Evolutionary conservation across 2,329 filamentous ascomycete genomes (phyloP), one percentile per base, ranked within the genome.

Genomic region (Phaeosphaeriaceae sp.): DNA sequence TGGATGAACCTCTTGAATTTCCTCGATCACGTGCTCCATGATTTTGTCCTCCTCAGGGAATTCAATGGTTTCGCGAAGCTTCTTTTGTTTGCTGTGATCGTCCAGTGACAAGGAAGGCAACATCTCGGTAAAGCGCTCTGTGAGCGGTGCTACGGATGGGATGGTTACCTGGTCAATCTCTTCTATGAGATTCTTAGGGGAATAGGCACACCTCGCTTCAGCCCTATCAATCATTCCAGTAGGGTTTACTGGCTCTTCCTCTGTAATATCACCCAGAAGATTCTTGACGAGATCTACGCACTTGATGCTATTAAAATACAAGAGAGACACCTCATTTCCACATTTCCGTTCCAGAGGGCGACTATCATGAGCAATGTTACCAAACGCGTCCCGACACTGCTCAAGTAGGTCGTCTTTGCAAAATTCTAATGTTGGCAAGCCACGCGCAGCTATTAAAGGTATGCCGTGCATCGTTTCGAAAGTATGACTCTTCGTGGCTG

Each of bases 341-440:
- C 67, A 29, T 66, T 66, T 35, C 63, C 62, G 11, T 11, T 64
- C 64, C 21, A 55, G 56, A 8, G 76, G 77, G 37, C 71, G 68
- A 6, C 7, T 7, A 26, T 26, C 23, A 3, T 26, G 23, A 11
- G 23, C 23, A 11, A 71, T 56, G 21, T 36, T 35, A 12, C 75
- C 76, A 17, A 79, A 58, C 15, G 73, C 76, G 33, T 77, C 75
- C 26, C 76, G 75, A 23, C 80, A 56, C 58, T 74, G 77, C 33
- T 75, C 73, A 43, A 79, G 69, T 37, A 80, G 61, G 54, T 79
- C 72, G 58, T 75, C 74, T 6, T 70, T 70, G 50, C 77, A 80
- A 64, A 80, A 80, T 51, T 79, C 75, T 51, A 81, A 68, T 6
- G 76, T 78, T 12, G 78, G 78, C 23, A 81, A 66, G 12, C 74